Conservation (phyloP, 2,329 filamentous ascomycete species). For the Apiospora rasikravindrae region DNA sequence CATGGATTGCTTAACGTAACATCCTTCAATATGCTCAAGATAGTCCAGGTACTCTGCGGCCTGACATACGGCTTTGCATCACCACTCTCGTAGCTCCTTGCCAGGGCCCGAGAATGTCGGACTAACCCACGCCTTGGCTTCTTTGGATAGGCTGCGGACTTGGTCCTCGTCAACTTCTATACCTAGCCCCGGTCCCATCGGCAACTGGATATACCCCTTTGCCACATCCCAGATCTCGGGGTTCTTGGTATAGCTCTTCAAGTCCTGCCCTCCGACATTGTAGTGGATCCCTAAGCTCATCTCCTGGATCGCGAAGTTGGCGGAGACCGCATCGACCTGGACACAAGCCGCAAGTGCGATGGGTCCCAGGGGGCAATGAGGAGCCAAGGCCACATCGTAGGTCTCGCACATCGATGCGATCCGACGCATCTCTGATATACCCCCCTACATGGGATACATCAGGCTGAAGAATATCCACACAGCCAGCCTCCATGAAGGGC, state of each 20-base stretch:
- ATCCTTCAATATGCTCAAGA: background rate
- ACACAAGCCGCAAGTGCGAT: conserved; percentile 75
- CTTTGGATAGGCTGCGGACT: conserved; percentile 62
- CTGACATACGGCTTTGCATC: conserved; percentile 24
- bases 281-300: conserved; percentile 84
- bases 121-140: conserved; percentile 67
- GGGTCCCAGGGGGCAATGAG: conserved; percentile 75
- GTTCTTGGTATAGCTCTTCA: conserved; percentile 70
- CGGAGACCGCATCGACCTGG: conserved; percentile 65
- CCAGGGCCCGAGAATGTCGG: conserved; percentile 72
- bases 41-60: background rate
- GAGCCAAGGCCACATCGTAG: conserved; percentile 75
- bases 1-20: too few species aligned
- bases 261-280: conserved; percentile 69
- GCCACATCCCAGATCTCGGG: conserved; percentile 68
- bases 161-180: conserved; percentile 75
- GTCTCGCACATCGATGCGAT: conserved; percentile 75
- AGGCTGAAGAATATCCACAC: conserved; percentile 75
- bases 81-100: conserved; percentile 73
- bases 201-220: conserved; percentile 67
- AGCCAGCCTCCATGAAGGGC: conserved; percentile 70
- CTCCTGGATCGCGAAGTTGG: conserved; percentile 76
- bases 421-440: conserved; percentile 72
- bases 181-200: conserved; percentile 66
- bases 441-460: conserved; percentile 76